Conservation (phyloP, 495 filamentous ascomycete genomes). For the Thermothielavioides terrestris region DNA sequence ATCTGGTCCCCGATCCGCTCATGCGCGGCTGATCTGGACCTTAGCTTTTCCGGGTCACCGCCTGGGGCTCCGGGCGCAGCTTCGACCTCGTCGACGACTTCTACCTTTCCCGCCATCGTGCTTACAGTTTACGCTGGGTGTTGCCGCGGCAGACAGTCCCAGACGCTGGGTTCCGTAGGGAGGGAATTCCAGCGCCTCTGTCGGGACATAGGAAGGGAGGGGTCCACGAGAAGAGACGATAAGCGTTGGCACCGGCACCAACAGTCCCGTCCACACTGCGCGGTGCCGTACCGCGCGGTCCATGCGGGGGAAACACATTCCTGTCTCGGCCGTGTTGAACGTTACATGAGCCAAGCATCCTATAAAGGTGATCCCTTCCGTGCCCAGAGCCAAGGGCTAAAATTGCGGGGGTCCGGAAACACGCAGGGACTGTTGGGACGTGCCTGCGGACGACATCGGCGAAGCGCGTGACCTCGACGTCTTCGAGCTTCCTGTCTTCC, state of each 20-base stretch:
- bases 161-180: too few species aligned
- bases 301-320: not conserved
- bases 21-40: not conserved
- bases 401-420: not conserved
- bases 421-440: too few species aligned
- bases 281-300: too few species aligned
- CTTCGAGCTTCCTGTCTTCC: not conserved
- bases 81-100: slow-evolving; percentile 11
- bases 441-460: too few species aligned
- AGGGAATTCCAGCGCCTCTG: too few species aligned
- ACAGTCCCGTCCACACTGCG: too few species aligned
- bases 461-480: too few species aligned
- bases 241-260: too few species aligned
- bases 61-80: slow-evolving; percentile 7
- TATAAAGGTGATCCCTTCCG: slow-evolving; percentile 1
- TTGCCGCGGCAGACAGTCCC: too few species aligned
- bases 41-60: slow-evolving; percentile 27
- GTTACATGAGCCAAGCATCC: slow-evolving; percentile 6
- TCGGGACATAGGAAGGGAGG: too few species aligned
- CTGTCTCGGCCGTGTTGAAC: slow-evolving; percentile 9
- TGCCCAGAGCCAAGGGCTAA: not conserved
- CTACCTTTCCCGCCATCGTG: slow-evolving; percentile 9
- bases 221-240: too few species aligned
- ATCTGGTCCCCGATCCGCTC: slow-evolving; percentile 25
- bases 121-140: too few species aligned